Base-by-base conservation (phyloP, 192 early-diverging fungal genomes). In the Coemansia guatemalensis region DNA sequence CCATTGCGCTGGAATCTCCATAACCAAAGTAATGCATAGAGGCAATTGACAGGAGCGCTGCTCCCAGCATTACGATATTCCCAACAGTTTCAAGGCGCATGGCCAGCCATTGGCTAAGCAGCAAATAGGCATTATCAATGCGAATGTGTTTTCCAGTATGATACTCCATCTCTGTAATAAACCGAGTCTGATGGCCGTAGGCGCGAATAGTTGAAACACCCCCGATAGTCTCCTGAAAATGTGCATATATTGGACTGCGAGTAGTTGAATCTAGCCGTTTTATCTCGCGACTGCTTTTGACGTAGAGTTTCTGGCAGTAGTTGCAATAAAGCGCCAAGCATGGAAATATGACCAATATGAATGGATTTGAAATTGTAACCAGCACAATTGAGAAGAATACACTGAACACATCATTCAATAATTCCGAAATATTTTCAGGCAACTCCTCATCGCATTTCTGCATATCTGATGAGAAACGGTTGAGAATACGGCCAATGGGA, bases 171-270 rank as follows among this genome's bases (percentile, higher is more conserved):
- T 64, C 64, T 3, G 56, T 60, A 8, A 86, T 78, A 60, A 95
- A 96, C 17, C 89, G 86, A 0, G 73, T 29, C 55, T 93, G 84
- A 25, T 85, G 91, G 27, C 85, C 63, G 68, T 93, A 96, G 0
- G 93, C 92, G 30, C 93, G 82, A 63, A 96, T 95, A 1, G 91
- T 92, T 1, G 88, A 71, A 11, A 91, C 53, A 0, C 94, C 94
- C 17, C 73, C 82, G 27, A 93, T 62, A 0, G 88, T 84, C 58
- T 93, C 91, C 20, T 85, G 78, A n/a, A n/a, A n/a, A n/a, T n/a
- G n/a, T n/a, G n/a, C n/a, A n/a, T n/a, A n/a, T n/a, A n/a, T n/a
- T n/a, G n/a, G n/a, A n/a, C n/a, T n/a, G n/a, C n/a, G n/a, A n/a
- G n/a, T n/a, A n/a, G n/a, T n/a, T n/a, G n/a, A n/a, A n/a, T n/a